These are phyloP conservation scores for Kwoniella sp. DNA, from an alignment of 768 basidiomycete genomes.

Conservation along the genomic window DNA sequence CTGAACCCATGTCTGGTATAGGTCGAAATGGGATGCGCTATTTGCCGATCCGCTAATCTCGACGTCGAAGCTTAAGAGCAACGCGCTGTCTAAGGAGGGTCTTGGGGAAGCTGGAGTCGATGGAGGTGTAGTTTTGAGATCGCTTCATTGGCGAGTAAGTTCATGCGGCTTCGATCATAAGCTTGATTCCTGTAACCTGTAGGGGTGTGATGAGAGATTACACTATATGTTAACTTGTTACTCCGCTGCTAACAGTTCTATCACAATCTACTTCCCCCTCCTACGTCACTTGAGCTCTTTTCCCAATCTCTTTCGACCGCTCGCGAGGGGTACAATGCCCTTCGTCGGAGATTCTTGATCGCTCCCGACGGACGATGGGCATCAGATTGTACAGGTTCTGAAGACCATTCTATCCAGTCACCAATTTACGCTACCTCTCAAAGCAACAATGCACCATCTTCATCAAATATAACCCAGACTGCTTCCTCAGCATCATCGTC, in stretches of 20 bases:
- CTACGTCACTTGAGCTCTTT: conserved; percentile 43
- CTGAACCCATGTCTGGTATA: too few relatives aligned
- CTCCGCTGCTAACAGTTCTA: conserved; percentile 42
- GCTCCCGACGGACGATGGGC: conserved; percentile 55
- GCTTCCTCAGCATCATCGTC: not conserved
- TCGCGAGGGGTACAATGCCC: conserved; percentile 34
- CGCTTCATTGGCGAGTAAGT: conserved; percentile 53
- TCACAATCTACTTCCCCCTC: conserved; percentile 42
- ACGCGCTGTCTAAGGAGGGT: conserved; percentile 33
- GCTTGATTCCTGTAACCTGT: not conserved
- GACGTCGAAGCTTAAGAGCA: conserved; percentile 23
- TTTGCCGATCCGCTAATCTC: conserved; percentile 48
- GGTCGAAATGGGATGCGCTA: conserved; percentile 31
- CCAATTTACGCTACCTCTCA: not conserved
- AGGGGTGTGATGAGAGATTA: too few relatives aligned
- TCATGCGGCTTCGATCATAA: not conserved
- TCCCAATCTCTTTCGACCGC: conserved; percentile 18
- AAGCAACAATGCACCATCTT: not conserved
- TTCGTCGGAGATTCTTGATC: conserved; percentile 46
- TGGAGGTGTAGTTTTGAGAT: conserved; percentile 45
- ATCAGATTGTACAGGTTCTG: conserved; percentile 45
- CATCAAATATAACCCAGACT: not conserved
- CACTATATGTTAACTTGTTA: too few relatives aligned
- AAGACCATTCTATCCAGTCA: conserved; percentile 8
- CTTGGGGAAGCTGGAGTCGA: conserved; percentile 31